Percentiles rank a stretch among this genome's conserved stretches.
phyloP scores from a whole-genome alignment of 345 rosid species.

The Syzygium jambos region DNA sequence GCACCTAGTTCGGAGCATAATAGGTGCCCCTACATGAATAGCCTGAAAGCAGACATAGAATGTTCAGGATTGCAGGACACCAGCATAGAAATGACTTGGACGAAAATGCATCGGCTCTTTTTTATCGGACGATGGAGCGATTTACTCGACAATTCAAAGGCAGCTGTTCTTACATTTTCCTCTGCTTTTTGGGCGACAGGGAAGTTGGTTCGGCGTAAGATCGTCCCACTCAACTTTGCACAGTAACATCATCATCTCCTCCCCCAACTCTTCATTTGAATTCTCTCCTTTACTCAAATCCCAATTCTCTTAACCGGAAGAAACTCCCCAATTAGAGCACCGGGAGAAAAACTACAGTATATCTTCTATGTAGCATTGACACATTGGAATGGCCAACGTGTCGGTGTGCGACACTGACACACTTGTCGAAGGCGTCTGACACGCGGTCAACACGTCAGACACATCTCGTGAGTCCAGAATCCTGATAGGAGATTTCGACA shows the following conservation, averaged over 20 bases:
- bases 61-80: not conserved
- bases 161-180: not conserved
- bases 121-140: not conserved
- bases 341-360: not conserved
- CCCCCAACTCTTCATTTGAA: not conserved
- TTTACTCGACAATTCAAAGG: not conserved
- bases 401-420: too few species aligned
- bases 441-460: too few species aligned
- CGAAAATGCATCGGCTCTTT: not conserved
- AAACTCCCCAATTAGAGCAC: not conserved
- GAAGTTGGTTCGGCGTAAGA: not conserved
- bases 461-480: too few species aligned
- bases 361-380: too few species aligned
- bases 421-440: too few species aligned
- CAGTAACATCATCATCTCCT: not conserved
- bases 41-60: not conserved
- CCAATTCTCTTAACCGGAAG: not conserved
- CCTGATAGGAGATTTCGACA: too few species aligned
- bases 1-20: not conserved
- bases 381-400: too few species aligned
- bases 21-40: not conserved
- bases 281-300: not conserved
- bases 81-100: not conserved
- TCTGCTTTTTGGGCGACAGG: not conserved
- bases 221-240: not conserved